Evolutionary conservation across 441 rosid genomes (phyloP).

Genomic region (Jatropha podagrica): DNA sequence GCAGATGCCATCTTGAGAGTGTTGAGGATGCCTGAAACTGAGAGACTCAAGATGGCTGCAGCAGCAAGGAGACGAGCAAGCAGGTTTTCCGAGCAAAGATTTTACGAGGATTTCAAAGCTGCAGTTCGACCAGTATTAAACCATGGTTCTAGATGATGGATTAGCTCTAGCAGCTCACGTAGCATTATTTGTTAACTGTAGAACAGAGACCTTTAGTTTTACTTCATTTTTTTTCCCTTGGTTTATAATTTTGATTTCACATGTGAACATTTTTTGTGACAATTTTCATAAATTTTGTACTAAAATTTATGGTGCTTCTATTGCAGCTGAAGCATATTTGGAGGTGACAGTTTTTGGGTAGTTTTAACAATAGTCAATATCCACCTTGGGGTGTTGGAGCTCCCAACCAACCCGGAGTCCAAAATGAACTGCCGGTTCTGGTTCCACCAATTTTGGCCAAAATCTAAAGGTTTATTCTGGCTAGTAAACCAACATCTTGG

Average conservation of each 20-base stretch:
- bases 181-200: background rate
- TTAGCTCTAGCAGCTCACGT: background rate
- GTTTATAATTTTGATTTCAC: background rate
- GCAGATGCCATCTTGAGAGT: constrained; percentile 61
- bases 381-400: too few species aligned
- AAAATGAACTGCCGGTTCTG: too few species aligned
- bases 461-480: too few species aligned
- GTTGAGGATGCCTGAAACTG: constrained; percentile 53
- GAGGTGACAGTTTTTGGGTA: background rate
- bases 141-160: constrained; percentile 20
- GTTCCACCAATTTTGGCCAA: too few species aligned
- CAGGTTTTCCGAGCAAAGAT: constrained; percentile 73
- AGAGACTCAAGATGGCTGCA: constrained; percentile 70
- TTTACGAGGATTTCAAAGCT: constrained; percentile 65
- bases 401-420: too few species aligned
- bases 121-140: constrained; percentile 54
- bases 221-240: background rate
- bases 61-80: constrained; percentile 70
- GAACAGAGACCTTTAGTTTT: background rate
- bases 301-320: background rate
- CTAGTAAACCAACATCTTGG: too few species aligned
- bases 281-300: background rate
- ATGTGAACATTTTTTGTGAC: background rate
- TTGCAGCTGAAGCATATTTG: background rate
- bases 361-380: too few species aligned